A percentile compares a stretch with the other conserved stretches of the same genome.
These are phyloP conservation scores for Suillus fuscotomentosus DNA, from an alignment of 768 basidiomycete species.

Conservation along the genomic window DNA sequence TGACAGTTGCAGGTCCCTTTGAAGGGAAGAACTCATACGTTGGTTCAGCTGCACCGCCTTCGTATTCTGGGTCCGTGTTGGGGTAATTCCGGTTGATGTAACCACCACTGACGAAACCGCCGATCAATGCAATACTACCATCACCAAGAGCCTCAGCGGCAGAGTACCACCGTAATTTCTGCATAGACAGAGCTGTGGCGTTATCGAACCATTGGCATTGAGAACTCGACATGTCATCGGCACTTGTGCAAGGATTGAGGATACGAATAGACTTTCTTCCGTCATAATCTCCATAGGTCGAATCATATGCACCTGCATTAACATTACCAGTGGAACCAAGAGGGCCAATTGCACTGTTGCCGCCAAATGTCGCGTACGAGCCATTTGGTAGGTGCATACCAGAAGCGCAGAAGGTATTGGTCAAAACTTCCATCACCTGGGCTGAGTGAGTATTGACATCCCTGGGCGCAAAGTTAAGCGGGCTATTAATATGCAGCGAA, in stretches of 20 bases:
- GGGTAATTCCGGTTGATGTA: slow-evolving; percentile 78
- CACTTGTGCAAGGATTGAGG: slow-evolving; percentile 67
- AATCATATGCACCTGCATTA: slow-evolving; percentile 54
- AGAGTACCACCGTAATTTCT: slow-evolving; percentile 75
- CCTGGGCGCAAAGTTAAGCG: slow-evolving; percentile 36
- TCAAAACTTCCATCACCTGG: slow-evolving; percentile 65
- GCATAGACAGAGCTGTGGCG: slow-evolving; percentile 58
- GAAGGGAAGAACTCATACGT: slow-evolving; percentile 84
- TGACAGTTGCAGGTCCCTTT: slow-evolving; percentile 46
- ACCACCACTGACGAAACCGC: slow-evolving; percentile 76
- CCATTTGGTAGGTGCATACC: slow-evolving; percentile 83
- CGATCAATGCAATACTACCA: slow-evolving; percentile 78
- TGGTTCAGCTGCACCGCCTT: slow-evolving; percentile 75
- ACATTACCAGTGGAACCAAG: slow-evolving; percentile 56
- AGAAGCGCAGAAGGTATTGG: slow-evolving; percentile 80
- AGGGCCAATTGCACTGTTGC: slow-evolving; percentile 71
- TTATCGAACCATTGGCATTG: slow-evolving; percentile 77
- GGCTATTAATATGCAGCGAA: slow-evolving; percentile 10
- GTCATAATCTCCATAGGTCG: slow-evolving; percentile 76
- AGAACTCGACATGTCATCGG: slow-evolving; percentile 44
- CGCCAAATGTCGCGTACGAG: slow-evolving; percentile 72
- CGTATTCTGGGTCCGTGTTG: slow-evolving; percentile 57
- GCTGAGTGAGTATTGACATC: slow-evolving; percentile 60
- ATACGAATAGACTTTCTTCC: slow-evolving; percentile 79
- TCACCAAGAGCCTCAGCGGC: slow-evolving; percentile 72